Evolutionary conservation across 768 basidiomycete species (phyloP).

Genomic region (Calocybe indica): DNA sequence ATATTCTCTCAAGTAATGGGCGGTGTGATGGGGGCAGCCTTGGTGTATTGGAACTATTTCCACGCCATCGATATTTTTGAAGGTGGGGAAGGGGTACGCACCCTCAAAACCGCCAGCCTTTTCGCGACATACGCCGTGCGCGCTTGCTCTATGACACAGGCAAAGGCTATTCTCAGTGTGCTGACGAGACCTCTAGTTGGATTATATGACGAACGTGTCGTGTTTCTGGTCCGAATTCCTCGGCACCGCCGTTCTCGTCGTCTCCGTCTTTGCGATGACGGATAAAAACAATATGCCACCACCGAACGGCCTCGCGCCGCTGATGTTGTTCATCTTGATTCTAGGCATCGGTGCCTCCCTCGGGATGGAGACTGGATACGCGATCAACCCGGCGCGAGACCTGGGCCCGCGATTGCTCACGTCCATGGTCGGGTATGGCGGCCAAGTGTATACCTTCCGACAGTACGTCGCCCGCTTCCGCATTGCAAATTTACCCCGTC

Average conservation of each 20-base stretch:
- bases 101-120: constrained; percentile 48
- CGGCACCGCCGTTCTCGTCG: constrained; percentile 47
- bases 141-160: constrained; percentile 1
- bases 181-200: constrained; percentile 16
- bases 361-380: constrained; percentile 56
- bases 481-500: too few species aligned
- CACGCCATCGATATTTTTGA: constrained; percentile 65
- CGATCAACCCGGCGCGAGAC: constrained; percentile 36
- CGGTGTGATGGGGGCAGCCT: constrained; percentile 51
- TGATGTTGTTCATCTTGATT: constrained; percentile 49
- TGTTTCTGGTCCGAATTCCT: constrained; percentile 47
- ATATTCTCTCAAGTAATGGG: constrained; percentile 63
- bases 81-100: constrained; percentile 48
- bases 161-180: neutral
- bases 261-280: constrained; percentile 45
- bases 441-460: constrained; percentile 29
- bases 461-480: constrained; percentile 21
- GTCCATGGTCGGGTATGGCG: constrained; percentile 64
- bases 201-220: constrained; percentile 35
- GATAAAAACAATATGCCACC: constrained; percentile 49
- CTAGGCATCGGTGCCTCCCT: constrained; percentile 52
- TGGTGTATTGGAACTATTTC: constrained; percentile 64
- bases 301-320: constrained; percentile 44
- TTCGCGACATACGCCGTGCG: constrained; percentile 60
- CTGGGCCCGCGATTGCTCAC: constrained; percentile 60